Conservation (phyloP, 768 basidiomycete species). For the Lactarius vividus region DNA sequence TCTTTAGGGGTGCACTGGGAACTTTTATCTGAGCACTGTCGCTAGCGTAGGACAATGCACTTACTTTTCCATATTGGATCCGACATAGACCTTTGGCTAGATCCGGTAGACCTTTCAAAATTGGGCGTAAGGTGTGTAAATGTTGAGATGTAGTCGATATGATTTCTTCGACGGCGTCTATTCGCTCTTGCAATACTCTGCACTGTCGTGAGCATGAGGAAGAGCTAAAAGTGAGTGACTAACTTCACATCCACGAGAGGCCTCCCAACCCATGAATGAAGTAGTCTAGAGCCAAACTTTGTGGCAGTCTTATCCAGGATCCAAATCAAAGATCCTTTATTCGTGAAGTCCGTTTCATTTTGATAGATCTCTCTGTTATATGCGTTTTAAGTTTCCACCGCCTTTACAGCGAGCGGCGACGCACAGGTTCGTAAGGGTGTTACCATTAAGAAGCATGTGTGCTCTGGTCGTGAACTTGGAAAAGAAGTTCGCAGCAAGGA, state of each 20-base stretch:
- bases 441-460: conserved; percentile 87
- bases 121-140: conserved; percentile 62
- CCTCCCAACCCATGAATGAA: conserved; percentile 83
- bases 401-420: conserved; percentile 27
- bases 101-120: conserved; percentile 80
- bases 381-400: conserved; percentile 1
- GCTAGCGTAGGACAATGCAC: conserved; percentile 19
- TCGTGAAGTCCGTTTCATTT: conserved; percentile 78
- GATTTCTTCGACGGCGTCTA: conserved; percentile 86
- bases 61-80: conserved; percentile 88
- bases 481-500: conserved; percentile 78
- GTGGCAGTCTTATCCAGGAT: conserved; percentile 86
- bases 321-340: conserved; percentile 77
- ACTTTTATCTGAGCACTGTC: neutral
- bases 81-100: conserved; percentile 81
- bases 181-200: conserved; percentile 72
- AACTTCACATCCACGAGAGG: conserved; percentile 76
- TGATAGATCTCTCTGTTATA: conserved; percentile 77
- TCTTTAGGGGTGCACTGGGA: conserved; percentile 79
- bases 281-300: conserved; percentile 79
- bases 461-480: conserved; percentile 68
- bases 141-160: conserved; percentile 55
- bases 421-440: conserved; percentile 78
- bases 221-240: conserved; percentile 8
- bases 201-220: neutral